phyloP scores from a whole-genome alignment of 257 asterid genomes.

The Parsonsia alboflavescens region DNA sequence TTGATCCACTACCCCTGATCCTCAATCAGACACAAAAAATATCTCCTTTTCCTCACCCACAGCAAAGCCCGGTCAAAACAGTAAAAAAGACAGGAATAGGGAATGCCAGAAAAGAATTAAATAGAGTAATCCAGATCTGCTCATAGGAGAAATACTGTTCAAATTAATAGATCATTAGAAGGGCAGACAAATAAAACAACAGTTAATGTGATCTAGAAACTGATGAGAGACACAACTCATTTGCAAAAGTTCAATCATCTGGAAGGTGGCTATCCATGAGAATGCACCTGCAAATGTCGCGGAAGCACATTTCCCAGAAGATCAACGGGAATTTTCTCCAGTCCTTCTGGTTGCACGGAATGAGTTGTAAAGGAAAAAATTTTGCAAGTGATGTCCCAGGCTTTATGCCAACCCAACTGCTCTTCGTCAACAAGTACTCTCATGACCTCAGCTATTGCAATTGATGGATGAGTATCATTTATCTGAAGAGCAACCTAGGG shows the following conservation, averaged over 20 bases:
- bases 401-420: constrained; percentile 36
- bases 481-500: constrained; percentile 49
- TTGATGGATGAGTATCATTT: constrained; percentile 51
- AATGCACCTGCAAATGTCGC: constrained; percentile 40
- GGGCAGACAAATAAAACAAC: background rate
- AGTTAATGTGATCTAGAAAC: background rate
- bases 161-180: background rate
- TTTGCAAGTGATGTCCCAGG: constrained; percentile 39
- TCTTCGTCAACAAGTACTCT: constrained; percentile 48
- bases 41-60: background rate
- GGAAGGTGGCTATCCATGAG: constrained; percentile 9
- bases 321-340: constrained; percentile 50
- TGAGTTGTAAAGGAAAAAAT: constrained; percentile 44
- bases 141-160: background rate
- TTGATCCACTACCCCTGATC: background rate
- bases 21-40: background rate
- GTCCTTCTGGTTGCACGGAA: constrained; percentile 39
- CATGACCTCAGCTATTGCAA: constrained; percentile 47
- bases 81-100: background rate
- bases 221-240: too few species aligned
- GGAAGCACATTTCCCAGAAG: constrained; percentile 49
- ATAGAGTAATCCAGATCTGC: background rate
- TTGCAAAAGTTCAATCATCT: background rate
- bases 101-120: background rate
- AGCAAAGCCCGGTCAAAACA: background rate